A percentile compares a stretch with the other conserved stretches of the same genome.
Conservation (phyloP, 2,329 filamentous ascomycete genomes). For the Parastagonospora avenae region DNA sequence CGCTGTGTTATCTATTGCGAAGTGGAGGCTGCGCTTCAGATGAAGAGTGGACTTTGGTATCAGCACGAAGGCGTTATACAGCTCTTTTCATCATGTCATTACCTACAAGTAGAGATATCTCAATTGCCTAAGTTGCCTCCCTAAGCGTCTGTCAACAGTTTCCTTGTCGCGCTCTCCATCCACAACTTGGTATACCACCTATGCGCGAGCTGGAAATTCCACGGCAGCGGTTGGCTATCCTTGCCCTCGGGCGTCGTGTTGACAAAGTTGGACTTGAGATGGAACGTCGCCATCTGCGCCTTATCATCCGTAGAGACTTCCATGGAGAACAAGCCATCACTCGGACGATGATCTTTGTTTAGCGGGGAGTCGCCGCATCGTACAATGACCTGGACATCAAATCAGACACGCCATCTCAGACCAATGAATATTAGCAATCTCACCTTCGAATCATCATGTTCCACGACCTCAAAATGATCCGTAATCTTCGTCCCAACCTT, state of each 20-base stretch:
- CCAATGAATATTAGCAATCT: not conserved
- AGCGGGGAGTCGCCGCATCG: slow-evolving; percentile 47
- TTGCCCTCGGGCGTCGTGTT: slow-evolving; percentile 46
- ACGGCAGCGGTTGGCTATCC: slow-evolving; percentile 30
- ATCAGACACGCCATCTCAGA: not conserved
- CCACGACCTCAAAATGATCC: slow-evolving; percentile 51
- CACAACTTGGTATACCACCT: slow-evolving; percentile 47
- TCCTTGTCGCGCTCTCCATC: slow-evolving; percentile 50
- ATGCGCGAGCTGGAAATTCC: slow-evolving; percentile 39
- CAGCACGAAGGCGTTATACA: too few species aligned
- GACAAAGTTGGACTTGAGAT: slow-evolving; percentile 48
- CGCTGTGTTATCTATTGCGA: too few species aligned
- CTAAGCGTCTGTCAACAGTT: slow-evolving; percentile 33
- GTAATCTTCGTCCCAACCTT: slow-evolving; percentile 43
- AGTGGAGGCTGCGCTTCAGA: too few species aligned
- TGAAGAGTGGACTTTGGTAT: too few species aligned
- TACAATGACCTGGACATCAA: slow-evolving; percentile 38
- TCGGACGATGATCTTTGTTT: slow-evolving; percentile 32
- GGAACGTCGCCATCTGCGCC: slow-evolving; percentile 44
- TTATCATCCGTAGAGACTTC: slow-evolving; percentile 47
- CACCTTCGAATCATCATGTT: slow-evolving; percentile 44
- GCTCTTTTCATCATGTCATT: too few species aligned
- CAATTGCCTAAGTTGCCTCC: not conserved
- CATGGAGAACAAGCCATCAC: slow-evolving; percentile 47
- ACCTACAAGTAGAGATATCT: too few species aligned